These are phyloP conservation scores for Candida smagusa DNA, from an alignment of 1,139 yeast genomes.

Conservation along the genomic window DNA sequence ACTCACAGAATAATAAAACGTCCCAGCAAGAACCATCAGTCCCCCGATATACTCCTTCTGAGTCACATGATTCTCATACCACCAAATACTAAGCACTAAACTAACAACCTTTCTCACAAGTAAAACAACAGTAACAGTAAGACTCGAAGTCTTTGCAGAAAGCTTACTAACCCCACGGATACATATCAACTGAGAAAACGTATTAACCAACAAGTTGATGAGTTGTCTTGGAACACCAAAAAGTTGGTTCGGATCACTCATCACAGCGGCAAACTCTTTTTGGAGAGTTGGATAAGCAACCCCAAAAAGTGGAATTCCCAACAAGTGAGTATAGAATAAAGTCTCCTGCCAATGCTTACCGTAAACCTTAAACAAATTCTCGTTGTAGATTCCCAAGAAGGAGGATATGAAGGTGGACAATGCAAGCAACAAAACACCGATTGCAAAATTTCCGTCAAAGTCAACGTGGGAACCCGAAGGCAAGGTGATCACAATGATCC, in stretches of 20 bases:
- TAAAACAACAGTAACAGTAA: conserved; percentile 59
- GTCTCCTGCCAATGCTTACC: conserved; percentile 66
- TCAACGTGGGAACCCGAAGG: conserved; percentile 8
- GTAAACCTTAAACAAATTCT: conserved; percentile 44
- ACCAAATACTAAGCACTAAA: conserved; percentile 48
- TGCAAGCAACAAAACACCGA: conserved; percentile 45
- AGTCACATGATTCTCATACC: conserved; percentile 46
- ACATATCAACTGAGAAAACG: conserved; percentile 62
- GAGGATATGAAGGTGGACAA: conserved; percentile 51
- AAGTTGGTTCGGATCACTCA: conserved; percentile 1
- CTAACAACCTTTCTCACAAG: conserved; percentile 61
- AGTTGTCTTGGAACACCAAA: conserved; percentile 15
- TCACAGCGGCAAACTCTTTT: conserved; percentile 12
- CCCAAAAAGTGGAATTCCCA: conserved; percentile 55
- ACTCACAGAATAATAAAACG: conserved; percentile 37
- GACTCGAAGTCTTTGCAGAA: conserved; percentile 54
- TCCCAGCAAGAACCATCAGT: conserved; percentile 50
- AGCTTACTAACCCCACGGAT: conserved; percentile 64
- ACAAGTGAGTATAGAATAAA: conserved; percentile 57
- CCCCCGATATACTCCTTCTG: conserved; percentile 44
- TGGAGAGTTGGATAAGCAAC: conserved; percentile 22
- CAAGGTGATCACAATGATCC: conserved; percentile 53
- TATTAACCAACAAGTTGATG: conserved; percentile 38
- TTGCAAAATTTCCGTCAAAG: conserved; percentile 17
- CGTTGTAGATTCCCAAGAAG: conserved; percentile 54